Conservation (phyloP, 2,329 filamentous ascomycete genomes). For the Penicillium sp. region DNA sequence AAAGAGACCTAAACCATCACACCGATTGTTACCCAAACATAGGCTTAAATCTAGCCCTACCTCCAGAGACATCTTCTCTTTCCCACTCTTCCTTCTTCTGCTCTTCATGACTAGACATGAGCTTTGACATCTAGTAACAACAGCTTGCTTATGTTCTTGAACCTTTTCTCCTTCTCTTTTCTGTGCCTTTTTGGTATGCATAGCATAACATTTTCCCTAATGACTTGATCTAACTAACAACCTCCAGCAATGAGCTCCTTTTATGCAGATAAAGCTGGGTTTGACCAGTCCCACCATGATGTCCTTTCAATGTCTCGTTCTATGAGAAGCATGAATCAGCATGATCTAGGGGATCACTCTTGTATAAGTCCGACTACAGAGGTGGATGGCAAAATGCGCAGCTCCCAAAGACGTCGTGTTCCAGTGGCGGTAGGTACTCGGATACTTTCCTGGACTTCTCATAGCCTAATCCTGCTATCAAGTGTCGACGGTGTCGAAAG, state of each 20-base stretch:
- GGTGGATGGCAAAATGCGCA: slow-evolving; percentile 39
- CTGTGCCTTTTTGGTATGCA: neutral
- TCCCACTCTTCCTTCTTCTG: slow-evolving; percentile 22
- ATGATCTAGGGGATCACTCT: slow-evolving; percentile 23
- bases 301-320: slow-evolving; percentile 26
- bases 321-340: slow-evolving; percentile 25
- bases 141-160: neutral
- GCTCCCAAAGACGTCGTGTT: slow-evolving; percentile 51
- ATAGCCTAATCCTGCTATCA: slow-evolving; percentile 3
- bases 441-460: neutral
- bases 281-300: slow-evolving; percentile 25
- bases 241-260: slow-evolving; percentile 14
- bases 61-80: slow-evolving; percentile 25
- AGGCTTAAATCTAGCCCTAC: slow-evolving; percentile 35
- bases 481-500: slow-evolving; percentile 89
- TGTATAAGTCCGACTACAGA: slow-evolving; percentile 26
- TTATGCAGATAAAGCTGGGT: slow-evolving; percentile 16
- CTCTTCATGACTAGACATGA: slow-evolving; percentile 16
- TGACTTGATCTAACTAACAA: neutral
- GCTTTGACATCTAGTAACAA: slow-evolving; percentile 19
- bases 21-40: slow-evolving; percentile 30
- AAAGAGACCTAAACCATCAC: slow-evolving; percentile 23
- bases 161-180: neutral
- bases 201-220: neutral
- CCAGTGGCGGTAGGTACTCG: slow-evolving; percentile 49